A percentile compares a stretch with the other conserved stretches of the same genome.
Evolutionary conservation across 169 alveolate species (phyloP).

Genomic region (Toxoplasma gondii): DNA sequence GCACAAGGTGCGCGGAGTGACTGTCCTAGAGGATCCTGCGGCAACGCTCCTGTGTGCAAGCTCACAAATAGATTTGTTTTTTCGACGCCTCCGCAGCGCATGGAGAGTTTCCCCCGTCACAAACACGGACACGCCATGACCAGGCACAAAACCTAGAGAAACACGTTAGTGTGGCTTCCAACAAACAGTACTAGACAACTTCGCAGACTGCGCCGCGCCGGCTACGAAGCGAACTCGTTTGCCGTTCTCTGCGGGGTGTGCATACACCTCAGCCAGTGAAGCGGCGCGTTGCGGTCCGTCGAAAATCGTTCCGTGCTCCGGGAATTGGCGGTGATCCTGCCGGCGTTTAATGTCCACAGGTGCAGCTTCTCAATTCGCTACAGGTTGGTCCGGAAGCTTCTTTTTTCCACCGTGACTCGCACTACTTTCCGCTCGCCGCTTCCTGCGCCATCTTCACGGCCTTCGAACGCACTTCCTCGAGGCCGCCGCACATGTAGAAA

Average conservation of each 20-base stretch:
- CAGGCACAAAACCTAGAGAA: neutral
- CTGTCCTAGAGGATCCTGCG: too few species aligned
- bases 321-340: too few species aligned
- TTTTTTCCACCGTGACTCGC: too few species aligned
- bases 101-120: neutral
- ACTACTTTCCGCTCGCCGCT: slow-evolving; percentile 34
- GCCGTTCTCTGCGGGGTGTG: neutral
- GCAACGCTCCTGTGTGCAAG: too few species aligned
- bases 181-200: neutral
- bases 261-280: neutral
- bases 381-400: too few species aligned
- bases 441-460: slow-evolving; percentile 82
- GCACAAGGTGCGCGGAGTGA: too few species aligned
- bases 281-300: too few species aligned
- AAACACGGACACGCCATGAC: neutral
- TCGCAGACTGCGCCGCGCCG: neutral
- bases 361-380: too few species aligned
- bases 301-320: too few species aligned
- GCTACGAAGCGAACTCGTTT: neutral
- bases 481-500: slow-evolving; percentile 96
- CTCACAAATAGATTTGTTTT: neutral
- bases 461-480: slow-evolving; percentile 91
- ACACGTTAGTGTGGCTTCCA: neutral
- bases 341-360: too few species aligned
- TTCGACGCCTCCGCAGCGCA: neutral